Evolutionary conservation across 192 early-diverging fungal species (phyloP).

Genomic region (Coemansia pectinata): DNA sequence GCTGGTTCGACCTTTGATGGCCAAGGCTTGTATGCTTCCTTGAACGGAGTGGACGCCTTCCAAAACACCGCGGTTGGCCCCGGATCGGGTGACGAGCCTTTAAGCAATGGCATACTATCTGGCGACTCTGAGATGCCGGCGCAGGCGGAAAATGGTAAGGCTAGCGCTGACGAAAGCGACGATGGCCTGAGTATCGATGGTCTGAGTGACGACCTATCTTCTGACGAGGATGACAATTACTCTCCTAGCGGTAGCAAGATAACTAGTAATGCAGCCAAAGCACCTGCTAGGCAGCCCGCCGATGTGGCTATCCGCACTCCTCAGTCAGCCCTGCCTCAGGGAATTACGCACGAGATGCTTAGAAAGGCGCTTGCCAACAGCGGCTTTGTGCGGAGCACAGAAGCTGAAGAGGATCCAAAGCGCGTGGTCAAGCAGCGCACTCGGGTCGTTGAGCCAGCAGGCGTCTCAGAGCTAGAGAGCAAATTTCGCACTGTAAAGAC

Average conservation of each 20-base stretch:
- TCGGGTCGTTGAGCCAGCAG: conserved; percentile 42
- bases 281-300: conserved; percentile 13
- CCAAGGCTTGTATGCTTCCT: not conserved
- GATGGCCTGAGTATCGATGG: conserved; percentile 4
- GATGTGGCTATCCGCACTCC: conserved; percentile 45
- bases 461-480: conserved; percentile 52
- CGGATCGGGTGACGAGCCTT: not conserved
- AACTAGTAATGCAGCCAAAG: not conserved
- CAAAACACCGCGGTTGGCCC: not conserved
- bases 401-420: conserved; percentile 22
- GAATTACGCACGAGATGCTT: conserved; percentile 55
- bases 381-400: conserved; percentile 52
- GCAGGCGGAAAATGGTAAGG: not conserved
- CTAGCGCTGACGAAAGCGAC: conserved; percentile 3
- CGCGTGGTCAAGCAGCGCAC: conserved; percentile 33
- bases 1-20: not conserved
- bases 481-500: conserved; percentile 48
- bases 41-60: not conserved
- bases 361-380: conserved; percentile 48
- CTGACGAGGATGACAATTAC: conserved; percentile 3
- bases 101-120: not conserved
- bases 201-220: conserved; percentile 2
- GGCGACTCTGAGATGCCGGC: not conserved
- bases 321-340: conserved; percentile 40
- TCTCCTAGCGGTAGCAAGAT: not conserved